Conservation (phyloP, 352 stramenopile genomes). For the Labyrinthula sp. region DNA sequence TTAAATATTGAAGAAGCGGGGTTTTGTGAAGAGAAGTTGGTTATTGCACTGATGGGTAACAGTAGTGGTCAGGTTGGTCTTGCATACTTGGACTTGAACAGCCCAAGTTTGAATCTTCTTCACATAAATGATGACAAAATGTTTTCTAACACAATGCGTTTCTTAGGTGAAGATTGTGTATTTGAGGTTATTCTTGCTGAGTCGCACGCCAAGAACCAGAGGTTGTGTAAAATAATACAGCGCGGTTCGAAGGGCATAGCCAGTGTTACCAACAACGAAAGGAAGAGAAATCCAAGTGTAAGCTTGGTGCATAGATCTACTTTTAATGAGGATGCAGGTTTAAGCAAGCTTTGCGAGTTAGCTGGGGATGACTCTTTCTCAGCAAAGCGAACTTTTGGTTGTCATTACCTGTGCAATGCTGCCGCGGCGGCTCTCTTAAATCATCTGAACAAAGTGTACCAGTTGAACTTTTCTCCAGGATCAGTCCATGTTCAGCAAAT, state of each 20-base stretch:
- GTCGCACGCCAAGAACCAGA: constrained; percentile 3
- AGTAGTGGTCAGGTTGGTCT: constrained; percentile 20
- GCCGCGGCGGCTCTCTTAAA: constrained; percentile 12
- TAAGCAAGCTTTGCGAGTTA: constrained; percentile 7
- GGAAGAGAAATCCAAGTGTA: neutral
- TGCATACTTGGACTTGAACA: constrained; percentile 10
- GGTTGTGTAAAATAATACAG: too few relatives aligned
- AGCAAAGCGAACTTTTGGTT: constrained; percentile 5
- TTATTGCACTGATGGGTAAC: constrained; percentile 20
- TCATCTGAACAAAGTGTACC: constrained; percentile 7
- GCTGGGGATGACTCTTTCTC: neutral
- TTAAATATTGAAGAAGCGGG: neutral
- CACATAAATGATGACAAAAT: constrained; percentile 11
- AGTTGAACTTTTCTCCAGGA: constrained; percentile 3
- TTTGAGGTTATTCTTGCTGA: constrained; percentile 4
- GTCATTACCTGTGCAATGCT: constrained; percentile 7
- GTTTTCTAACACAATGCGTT: constrained; percentile 1
- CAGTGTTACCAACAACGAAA: too few relatives aligned
- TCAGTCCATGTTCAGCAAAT: constrained; percentile 11
- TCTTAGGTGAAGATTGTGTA: neutral
- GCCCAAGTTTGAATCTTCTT: constrained; percentile 4
- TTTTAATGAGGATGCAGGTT: constrained; percentile 20
- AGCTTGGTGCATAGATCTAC: neutral
- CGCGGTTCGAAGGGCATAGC: constrained; percentile 14
- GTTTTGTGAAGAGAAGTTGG: neutral